Base-by-base conservation (phyloP, 345 rosid species). In the Camelina neglecta region DNA sequence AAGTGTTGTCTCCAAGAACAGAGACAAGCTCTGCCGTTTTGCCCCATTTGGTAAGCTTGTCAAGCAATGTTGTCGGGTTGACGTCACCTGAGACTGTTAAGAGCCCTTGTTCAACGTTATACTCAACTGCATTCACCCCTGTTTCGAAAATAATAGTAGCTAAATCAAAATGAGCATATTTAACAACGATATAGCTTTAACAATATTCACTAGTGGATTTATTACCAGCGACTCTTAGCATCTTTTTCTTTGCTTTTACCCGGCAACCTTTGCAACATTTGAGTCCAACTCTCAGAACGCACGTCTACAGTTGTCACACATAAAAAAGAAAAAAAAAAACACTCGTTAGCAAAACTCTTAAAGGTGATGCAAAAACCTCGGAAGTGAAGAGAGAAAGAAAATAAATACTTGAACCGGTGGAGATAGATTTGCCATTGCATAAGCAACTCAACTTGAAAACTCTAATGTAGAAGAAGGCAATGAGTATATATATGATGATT, bases 41-140 rank as follows among this genome's bases (percentile, higher is more conserved):
- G 24, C 64, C 77, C 77, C 71, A 73, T 73, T 73, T 55, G 26
- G 35, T 56, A 65, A 73, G 70, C 65, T 74, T 74, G 11, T n/a
- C 48, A 56, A 74, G 72, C 58, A 74, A 38, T 24, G 10, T 55
- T 12, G 24, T 36, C 35, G 71, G 77, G 58, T 65, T 65, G 48
- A 59, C 48, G 18, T 65, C 56, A 42, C 77, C 77, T 55, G 55
- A 54, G 55, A 73, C 71, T 65, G 29, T 55, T 3, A 74, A 31
- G 26, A 74, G 64, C 5, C 65, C 77, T 74, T 65, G 57, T 45
- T 65, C 77, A 64, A 56, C 63, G 48, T 65, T 41, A 45, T 64
- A 65, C 47, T 73, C 77, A n/a, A 74, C 71, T 33, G 58, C 36
- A 9, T 5, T 65, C 65, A 74, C 77, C 38, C 77, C 77, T 74